Percentiles rank a stretch among this genome's conserved stretches.
These are phyloP conservation scores for Lyophyllum semitale DNA, from an alignment of 768 basidiomycete genomes.

Conservation along the genomic window DNA sequence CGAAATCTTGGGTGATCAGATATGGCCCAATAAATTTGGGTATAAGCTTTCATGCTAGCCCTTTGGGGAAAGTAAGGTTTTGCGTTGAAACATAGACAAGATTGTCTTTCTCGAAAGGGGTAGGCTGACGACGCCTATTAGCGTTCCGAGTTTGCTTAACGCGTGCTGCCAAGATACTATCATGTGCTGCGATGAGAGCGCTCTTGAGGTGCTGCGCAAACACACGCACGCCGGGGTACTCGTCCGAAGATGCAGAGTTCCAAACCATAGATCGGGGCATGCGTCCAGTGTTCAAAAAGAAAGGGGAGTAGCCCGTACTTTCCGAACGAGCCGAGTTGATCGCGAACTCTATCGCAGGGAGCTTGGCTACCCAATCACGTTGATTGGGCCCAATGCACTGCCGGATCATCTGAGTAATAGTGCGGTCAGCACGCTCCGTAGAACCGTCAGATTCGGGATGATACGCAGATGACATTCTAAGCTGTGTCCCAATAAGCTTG, in stretches of 20 bases:
- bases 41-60: neutral
- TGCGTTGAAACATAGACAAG: constrained; percentile 1
- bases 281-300: constrained; percentile 23
- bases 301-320: constrained; percentile 36
- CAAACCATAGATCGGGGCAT: constrained; percentile 22
- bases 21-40: neutral
- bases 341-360: constrained; percentile 37
- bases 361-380: constrained; percentile 26
- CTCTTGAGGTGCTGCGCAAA: constrained; percentile 23
- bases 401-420: constrained; percentile 28
- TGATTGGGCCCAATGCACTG: constrained; percentile 23
- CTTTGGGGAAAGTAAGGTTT: constrained; percentile 3
- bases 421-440: constrained; percentile 32
- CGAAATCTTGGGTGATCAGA: neutral
- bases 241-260: neutral
- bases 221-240: constrained; percentile 22
- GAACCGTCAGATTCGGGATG: constrained; percentile 21
- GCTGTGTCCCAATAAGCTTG: constrained; percentile 17
- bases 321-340: constrained; percentile 34
- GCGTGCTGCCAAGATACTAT: constrained; percentile 26
- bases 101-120: neutral
- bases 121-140: constrained; percentile 11
- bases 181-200: constrained; percentile 27
- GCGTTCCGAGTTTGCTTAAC: constrained; percentile 23
- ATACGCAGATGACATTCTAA: constrained; percentile 30